A percentile compares a stretch with the other conserved stretches of the same genome.
These are phyloP conservation scores for Ormosia emarginata DNA, from an alignment of 306 rosid species.

Conservation along the genomic window DNA sequence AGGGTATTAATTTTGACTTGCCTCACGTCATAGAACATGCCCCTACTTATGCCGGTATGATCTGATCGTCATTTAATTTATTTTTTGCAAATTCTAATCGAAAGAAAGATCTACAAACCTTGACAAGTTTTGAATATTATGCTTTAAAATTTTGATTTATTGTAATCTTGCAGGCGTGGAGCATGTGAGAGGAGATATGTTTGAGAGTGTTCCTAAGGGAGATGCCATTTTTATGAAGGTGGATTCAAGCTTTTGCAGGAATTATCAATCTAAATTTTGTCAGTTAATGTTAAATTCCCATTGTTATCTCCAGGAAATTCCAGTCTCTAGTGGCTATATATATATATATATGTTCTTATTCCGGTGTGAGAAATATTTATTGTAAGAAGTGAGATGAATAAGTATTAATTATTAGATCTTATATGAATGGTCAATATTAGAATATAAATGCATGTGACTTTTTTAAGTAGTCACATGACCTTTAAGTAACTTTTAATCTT, in stretches of 20 bases:
- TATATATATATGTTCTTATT: too few species aligned
- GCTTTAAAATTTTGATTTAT: neutral
- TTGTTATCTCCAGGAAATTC: neutral
- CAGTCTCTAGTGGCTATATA: neutral
- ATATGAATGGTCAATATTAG: too few species aligned
- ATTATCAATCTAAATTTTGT: neutral
- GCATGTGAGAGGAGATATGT: slow-evolving; percentile 46
- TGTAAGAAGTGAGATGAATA: too few species aligned
- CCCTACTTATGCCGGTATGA: slow-evolving; percentile 37
- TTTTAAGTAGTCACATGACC: too few species aligned
- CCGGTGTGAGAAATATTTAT: too few species aligned
- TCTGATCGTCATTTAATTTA: neutral
- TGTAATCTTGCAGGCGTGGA: slow-evolving; percentile 24
- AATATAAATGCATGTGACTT: too few species aligned
- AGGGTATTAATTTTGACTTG: slow-evolving; percentile 42
- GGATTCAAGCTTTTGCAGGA: neutral
- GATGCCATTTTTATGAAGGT: slow-evolving; percentile 43
- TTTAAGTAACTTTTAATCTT: too few species aligned
- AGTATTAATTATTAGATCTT: too few species aligned
- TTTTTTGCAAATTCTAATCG: neutral
- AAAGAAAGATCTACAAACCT: neutral
- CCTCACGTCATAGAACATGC: slow-evolving; percentile 49
- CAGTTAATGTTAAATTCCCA: neutral
- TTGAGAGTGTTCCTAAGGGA: slow-evolving; percentile 42
- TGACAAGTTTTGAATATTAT: neutral